These are phyloP conservation scores for Colletotrichum spinosum DNA, from an alignment of 2,329 filamentous ascomycete genomes.

Conservation along the genomic window DNA sequence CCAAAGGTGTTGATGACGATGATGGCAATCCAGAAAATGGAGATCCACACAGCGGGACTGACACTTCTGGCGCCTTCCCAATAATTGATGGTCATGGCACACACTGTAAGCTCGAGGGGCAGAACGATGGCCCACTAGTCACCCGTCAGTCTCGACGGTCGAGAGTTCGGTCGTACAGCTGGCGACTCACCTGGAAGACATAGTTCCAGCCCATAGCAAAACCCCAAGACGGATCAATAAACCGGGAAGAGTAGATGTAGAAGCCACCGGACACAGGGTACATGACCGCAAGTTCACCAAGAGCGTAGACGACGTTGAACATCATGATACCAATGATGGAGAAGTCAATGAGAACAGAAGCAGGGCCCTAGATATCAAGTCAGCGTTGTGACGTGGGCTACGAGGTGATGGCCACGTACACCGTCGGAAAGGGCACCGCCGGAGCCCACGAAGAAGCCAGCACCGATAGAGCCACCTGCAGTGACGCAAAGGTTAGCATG, in stretches of 20 bases:
- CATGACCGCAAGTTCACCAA: constrained; percentile 67
- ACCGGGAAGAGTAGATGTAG: constrained; percentile 66
- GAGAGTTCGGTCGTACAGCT: no score
- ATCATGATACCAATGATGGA: constrained; percentile 65
- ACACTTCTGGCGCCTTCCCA: constrained; percentile 55
- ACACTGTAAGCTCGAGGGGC: constrained; percentile 61
- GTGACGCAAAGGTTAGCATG: neutral
- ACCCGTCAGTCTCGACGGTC: neutral
- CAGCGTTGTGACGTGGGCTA: neutral
- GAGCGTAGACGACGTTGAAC: constrained; percentile 68
- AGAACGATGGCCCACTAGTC: constrained; percentile 57
- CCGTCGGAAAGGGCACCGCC: constrained; percentile 61
- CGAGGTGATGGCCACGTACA: constrained; percentile 45
- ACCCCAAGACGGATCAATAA: constrained; percentile 68
- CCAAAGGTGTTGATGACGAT: constrained; percentile 60
- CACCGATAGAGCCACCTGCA: constrained; percentile 60
- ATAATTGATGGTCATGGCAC: constrained; percentile 59
- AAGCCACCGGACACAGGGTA: constrained; percentile 70
- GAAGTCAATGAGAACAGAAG: constrained; percentile 54
- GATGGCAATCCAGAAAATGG: constrained; percentile 61
- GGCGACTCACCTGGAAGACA: constrained; percentile 51
- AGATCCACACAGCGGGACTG: constrained; percentile 64
- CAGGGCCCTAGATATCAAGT: constrained; percentile 45
- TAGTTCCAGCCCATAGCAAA: constrained; percentile 64
- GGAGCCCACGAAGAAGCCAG: constrained; percentile 72